phyloP scores from a whole-genome alignment of 2,329 filamentous ascomycete species.

The Arthrobotrys conoides region DNA sequence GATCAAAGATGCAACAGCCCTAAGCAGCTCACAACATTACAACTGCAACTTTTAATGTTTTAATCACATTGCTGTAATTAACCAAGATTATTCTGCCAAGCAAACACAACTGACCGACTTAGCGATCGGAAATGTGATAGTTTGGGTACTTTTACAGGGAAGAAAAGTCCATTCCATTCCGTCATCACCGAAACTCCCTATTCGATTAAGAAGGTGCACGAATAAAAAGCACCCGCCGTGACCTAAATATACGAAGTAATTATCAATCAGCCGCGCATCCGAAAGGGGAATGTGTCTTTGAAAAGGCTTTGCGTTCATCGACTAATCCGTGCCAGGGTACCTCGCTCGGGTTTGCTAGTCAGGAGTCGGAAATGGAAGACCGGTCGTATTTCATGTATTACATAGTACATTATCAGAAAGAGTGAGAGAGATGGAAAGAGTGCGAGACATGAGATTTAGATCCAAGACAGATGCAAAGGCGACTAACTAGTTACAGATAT shows the following conservation, averaged over 20 bases:
- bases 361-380: constrained; percentile 17
- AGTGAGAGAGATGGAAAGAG: neutral
- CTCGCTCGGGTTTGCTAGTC: constrained; percentile 7
- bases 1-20: neutral
- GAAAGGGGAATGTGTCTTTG: constrained; percentile 35
- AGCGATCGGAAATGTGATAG: neutral
- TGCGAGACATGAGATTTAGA: constrained; percentile 24
- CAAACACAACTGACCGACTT: neutral
- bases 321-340: constrained; percentile 22
- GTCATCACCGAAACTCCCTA: constrained; percentile 7
- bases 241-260: constrained; percentile 5
- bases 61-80: constrained; percentile 1
- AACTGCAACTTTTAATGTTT: neutral
- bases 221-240: constrained; percentile 27
- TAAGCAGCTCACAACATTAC: neutral
- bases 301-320: constrained; percentile 18
- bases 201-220: constrained; percentile 38
- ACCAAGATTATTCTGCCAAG: neutral
- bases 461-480: constrained; percentile 12
- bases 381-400: constrained; percentile 38
- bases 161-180: neutral
- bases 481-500: constrained; percentile 15
- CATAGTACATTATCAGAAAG: constrained; percentile 43
- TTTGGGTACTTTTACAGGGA: neutral
- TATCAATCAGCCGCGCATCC: constrained; percentile 35